Percentiles rank a stretch among this genome's conserved stretches.
Conservation (phyloP, 139 green algal species). For the Edaphochlamys debaryana region DNA sequence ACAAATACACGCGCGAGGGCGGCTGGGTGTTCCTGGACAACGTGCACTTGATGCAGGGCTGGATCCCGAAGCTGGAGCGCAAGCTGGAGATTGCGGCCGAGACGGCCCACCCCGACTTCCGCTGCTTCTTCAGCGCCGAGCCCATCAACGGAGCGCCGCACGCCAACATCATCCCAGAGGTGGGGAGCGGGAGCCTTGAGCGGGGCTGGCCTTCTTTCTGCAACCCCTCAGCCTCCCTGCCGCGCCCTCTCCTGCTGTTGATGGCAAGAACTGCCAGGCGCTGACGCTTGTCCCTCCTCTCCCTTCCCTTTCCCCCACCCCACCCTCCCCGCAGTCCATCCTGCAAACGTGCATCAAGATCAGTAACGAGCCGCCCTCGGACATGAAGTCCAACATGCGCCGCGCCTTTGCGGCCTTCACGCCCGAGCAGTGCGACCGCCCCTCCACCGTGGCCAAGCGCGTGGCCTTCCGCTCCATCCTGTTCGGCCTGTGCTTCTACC, state of each 20-base stretch:
- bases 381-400: constrained; percentile 93
- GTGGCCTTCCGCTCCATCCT: constrained; percentile 81
- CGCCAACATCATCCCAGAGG: constrained; percentile 83
- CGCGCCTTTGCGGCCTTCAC: constrained; percentile 80
- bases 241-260: too few relatives aligned
- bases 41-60: constrained; percentile 90
- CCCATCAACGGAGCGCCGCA: constrained; percentile 89
- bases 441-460: constrained; percentile 70
- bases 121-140: constrained; percentile 92
- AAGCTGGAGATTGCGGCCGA: constrained; percentile 88
- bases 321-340: too few relatives aligned
- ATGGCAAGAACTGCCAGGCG: too few relatives aligned
- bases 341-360: constrained; percentile 87
- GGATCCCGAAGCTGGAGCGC: constrained; percentile 86
- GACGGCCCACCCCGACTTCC: constrained; percentile 85
- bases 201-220: too few relatives aligned
- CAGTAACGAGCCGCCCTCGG: constrained; percentile 86
- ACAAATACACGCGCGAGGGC: constrained; percentile 86
- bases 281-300: too few relatives aligned
- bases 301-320: too few relatives aligned
- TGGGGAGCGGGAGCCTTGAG: too few relatives aligned
- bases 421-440: constrained; percentile 71
- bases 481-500: constrained; percentile 92
- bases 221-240: too few relatives aligned
- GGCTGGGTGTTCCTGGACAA: constrained; percentile 95